Conservation (phyloP, 768 basidiomycete species). For the Trametes cinnabarina region DNA sequence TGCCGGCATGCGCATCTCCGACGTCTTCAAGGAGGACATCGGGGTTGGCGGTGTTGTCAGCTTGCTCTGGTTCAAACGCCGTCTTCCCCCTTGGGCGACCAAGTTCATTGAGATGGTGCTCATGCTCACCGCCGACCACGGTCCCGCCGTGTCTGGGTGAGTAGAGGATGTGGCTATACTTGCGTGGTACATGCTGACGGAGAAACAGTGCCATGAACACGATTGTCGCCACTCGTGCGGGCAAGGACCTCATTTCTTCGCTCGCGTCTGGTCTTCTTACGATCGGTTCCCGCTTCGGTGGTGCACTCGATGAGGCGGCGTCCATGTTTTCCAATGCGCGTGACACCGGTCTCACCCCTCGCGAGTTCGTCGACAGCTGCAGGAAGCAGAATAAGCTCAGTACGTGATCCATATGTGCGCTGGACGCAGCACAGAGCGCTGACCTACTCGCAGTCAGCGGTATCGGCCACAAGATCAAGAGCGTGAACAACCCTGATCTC, state of each 20-base stretch:
- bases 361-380: constrained; percentile 94
- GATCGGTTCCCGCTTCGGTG: constrained; percentile 97
- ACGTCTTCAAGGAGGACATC: constrained; percentile 97
- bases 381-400: constrained; percentile 94
- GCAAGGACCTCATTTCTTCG: constrained; percentile 97
- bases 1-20: constrained; percentile 98
- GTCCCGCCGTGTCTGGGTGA: constrained; percentile 88
- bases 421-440: neutral
- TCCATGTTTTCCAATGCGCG: constrained; percentile 91
- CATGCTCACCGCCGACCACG: constrained; percentile 98
- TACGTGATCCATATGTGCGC: constrained; percentile 36
- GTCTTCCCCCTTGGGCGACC: constrained; percentile 86
- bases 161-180: constrained; percentile 2
- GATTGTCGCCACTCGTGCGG: constrained; percentile 98
- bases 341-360: constrained; percentile 90
- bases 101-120: constrained; percentile 99
- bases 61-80: constrained; percentile 97
- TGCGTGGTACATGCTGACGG: neutral
- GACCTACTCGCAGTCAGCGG: constrained; percentile 64
- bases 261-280: constrained; percentile 95
- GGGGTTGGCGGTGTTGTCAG: constrained; percentile 96
- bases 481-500: constrained; percentile 91
- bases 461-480: constrained; percentile 99
- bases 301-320: constrained; percentile 97
- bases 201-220: constrained; percentile 88